Conservation (phyloP, 108 stramenopile species). For the Skeletonema menzelii region DNA sequence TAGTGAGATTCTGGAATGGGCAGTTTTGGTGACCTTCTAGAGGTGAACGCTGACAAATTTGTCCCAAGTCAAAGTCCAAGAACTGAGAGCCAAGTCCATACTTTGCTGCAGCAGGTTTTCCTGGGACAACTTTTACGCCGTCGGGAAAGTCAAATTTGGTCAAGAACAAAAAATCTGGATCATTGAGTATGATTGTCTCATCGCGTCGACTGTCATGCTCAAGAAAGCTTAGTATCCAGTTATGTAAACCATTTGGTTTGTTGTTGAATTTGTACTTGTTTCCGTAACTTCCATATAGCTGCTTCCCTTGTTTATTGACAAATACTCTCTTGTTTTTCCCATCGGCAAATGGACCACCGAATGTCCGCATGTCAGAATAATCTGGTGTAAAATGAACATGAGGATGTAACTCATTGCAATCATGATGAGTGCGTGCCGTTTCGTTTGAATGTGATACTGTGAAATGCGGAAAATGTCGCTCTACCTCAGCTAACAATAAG, state of each 20-base stretch:
- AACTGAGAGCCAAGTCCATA: conserved; percentile 57
- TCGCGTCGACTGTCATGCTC: conserved; percentile 28
- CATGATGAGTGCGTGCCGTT: conserved; percentile 6
- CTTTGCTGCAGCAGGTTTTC: conserved; percentile 49
- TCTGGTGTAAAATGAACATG: conserved; percentile 57
- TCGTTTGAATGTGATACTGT: conserved; percentile 23
- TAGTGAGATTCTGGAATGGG: conserved; percentile 31
- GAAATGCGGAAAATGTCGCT: conserved; percentile 39
- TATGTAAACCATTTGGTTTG: conserved; percentile 54
- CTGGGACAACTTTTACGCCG: conserved; percentile 21
- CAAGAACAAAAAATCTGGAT: conserved; percentile 64
- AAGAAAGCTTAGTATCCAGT: conserved; percentile 35
- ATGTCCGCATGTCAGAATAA: conserved; percentile 50
- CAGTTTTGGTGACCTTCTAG: not conserved
- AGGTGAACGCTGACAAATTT: conserved; percentile 40
- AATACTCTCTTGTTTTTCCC: conserved; percentile 41
- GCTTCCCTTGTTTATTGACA: conserved; percentile 34
- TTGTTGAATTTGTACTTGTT: conserved; percentile 60
- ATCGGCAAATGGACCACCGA: conserved; percentile 54
- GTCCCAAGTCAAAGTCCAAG: conserved; percentile 50
- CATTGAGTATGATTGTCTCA: conserved; percentile 52
- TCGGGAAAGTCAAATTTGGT: conserved; percentile 41
- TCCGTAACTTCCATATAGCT: conserved; percentile 35
- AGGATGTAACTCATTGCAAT: conserved; percentile 35
- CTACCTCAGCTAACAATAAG: conserved; percentile 28